These are phyloP conservation scores for Yamadazyma triangularis DNA, from an alignment of 1,139 yeast species.

Conservation along the genomic window DNA sequence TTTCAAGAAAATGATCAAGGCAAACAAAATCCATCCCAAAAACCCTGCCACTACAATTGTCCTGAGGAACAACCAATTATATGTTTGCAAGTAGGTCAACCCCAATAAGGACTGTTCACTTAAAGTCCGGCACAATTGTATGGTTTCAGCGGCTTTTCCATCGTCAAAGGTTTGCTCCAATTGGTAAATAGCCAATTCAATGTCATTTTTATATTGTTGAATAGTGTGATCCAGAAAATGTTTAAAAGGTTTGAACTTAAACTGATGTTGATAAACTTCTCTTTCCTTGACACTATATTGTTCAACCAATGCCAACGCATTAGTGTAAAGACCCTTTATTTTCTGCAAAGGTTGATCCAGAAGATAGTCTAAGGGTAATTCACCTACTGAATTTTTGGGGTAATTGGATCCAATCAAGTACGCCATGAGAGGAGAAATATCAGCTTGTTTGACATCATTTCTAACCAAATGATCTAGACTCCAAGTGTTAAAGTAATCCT, in stretches of 20 bases:
- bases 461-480: slow-evolving; percentile 64
- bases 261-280: slow-evolving; percentile 66
- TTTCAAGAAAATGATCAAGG: slow-evolving; percentile 74
- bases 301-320: slow-evolving; percentile 79
- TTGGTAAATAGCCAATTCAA: slow-evolving; percentile 32
- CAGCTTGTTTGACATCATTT: slow-evolving; percentile 94
- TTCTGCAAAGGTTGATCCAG: slow-evolving; percentile 55
- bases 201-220: slow-evolving; percentile 37
- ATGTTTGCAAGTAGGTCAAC: slow-evolving; percentile 78
- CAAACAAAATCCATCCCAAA: slow-evolving; percentile 89
- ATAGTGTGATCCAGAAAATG: slow-evolving; percentile 49
- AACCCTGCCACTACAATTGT: slow-evolving; percentile 88
- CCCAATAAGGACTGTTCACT: slow-evolving; percentile 73
- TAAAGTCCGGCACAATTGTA: slow-evolving; percentile 60
- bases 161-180: slow-evolving; percentile 25
- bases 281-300: slow-evolving; percentile 84
- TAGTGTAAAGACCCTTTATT: slow-evolving; percentile 69
- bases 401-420: slow-evolving; percentile 84
- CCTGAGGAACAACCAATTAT: slow-evolving; percentile 81
- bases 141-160: slow-evolving; percentile 43
- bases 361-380: slow-evolving; percentile 73
- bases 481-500: slow-evolving; percentile 72
- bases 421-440: slow-evolving; percentile 90
- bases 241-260: slow-evolving; percentile 64
- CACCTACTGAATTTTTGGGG: slow-evolving; percentile 95